phyloP scores from a whole-genome alignment of 257 asterid species.

The Petunia axillaris region DNA sequence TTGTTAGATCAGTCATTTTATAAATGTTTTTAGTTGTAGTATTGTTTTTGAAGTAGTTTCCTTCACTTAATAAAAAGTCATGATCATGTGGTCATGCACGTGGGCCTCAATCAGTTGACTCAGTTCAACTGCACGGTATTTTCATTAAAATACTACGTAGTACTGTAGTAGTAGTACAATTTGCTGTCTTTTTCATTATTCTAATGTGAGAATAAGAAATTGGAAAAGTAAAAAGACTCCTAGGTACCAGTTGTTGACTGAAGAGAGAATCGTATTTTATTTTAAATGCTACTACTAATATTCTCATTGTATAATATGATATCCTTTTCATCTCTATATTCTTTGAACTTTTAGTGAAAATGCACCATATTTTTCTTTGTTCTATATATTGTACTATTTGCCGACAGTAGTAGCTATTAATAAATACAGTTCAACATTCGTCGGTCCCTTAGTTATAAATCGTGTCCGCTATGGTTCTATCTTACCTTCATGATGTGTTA shows the following conservation, averaged over 20 bases:
- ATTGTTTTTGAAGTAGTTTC: background rate
- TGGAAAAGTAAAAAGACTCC: background rate
- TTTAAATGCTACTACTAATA: background rate
- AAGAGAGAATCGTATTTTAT: background rate
- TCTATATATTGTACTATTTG: background rate
- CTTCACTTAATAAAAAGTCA: background rate
- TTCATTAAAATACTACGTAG: background rate
- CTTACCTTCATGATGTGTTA: background rate
- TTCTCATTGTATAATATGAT: background rate
- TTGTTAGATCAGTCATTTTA: background rate
- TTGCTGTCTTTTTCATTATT: background rate
- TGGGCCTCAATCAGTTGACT: slow-evolving; percentile 2
- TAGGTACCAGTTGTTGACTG: background rate
- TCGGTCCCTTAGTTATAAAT: background rate
- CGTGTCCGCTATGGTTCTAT: background rate
- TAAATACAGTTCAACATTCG: background rate
- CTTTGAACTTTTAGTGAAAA: background rate
- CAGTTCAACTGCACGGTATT: background rate
- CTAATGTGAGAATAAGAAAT: background rate
- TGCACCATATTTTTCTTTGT: background rate
- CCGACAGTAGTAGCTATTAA: background rate
- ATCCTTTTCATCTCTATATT: background rate
- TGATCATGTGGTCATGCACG: background rate
- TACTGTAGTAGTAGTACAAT: background rate
- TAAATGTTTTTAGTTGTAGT: background rate